phyloP scores from a whole-genome alignment of 176 grass and related monocot species.

The Bromus sterilis region DNA sequence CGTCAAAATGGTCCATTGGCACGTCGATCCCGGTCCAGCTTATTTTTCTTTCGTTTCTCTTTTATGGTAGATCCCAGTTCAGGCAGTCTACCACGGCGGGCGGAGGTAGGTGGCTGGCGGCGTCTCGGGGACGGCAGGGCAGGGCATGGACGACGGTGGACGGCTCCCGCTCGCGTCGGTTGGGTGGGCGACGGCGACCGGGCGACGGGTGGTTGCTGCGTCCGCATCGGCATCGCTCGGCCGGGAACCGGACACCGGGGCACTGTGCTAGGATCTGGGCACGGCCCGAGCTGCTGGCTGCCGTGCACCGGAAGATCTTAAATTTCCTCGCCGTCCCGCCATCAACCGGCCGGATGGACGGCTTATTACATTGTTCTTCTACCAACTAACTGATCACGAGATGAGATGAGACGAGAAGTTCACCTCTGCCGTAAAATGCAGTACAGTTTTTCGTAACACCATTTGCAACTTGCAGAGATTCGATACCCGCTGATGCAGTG shows the following conservation, averaged over 20 bases:
- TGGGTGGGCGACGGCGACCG: slow-evolving; percentile 36
- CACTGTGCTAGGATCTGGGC: slow-evolving; percentile 14
- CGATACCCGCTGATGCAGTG: background rate
- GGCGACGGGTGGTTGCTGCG: slow-evolving; percentile 34
- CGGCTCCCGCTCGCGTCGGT: background rate
- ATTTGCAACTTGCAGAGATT: background rate
- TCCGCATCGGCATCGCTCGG: background rate
- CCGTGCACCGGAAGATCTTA: background rate
- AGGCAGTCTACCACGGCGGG: background rate
- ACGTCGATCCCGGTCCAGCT: background rate
- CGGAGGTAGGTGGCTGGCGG: slow-evolving; percentile 16
- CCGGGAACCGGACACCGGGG: slow-evolving; percentile 15
- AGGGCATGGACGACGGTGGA: background rate
- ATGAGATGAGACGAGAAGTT: too few relatives aligned
- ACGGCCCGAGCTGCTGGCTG: background rate
- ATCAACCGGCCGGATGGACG: too few relatives aligned
- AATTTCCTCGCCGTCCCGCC: background rate
- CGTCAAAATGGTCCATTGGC: too few relatives aligned
- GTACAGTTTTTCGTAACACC: background rate
- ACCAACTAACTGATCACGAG: too few relatives aligned
- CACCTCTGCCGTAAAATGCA: too few relatives aligned
- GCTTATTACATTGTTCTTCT: too few relatives aligned
- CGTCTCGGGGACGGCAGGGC: slow-evolving; percentile 15
- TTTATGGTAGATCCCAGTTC: background rate
- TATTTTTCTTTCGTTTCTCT: too few relatives aligned